Base-by-base conservation (phyloP, 2,329 filamentous ascomycete genomes). In the Geosmithia flava region DNA sequence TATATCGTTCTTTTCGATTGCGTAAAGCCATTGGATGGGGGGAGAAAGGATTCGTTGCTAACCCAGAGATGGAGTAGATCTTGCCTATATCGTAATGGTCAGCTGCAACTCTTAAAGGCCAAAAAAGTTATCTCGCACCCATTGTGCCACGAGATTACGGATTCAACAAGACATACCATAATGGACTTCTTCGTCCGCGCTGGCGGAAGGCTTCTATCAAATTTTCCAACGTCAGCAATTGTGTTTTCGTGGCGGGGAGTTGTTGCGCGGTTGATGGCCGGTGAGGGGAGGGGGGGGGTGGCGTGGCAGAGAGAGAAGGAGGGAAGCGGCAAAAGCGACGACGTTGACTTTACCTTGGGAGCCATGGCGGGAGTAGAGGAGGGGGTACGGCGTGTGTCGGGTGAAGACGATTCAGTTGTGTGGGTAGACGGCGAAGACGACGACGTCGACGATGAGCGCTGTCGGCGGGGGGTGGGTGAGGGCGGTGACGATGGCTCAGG, bases 11-110 rank as follows among this genome's bases (percentile, higher is more conserved):
- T 27, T 27, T 16, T 37, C 33, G 33, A 13, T 37, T 37, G 6
- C 11, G 11, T 3, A 13, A 37, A 3, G 49, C 37, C 33, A 43
- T 45, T 45, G 48, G 43, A 27, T 27, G 23, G 23, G 23, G 23
- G 23, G 23, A 27, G 23, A 8, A 8, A 8, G 3, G 27, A 29
- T 42, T 45, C 17, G 47, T 45, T 42, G 23, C 74, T 65, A 57
- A 79, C 75, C 81, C 82, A 54, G 75, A 78, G 56, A 79, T 67
- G 62, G 75, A 79, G 67, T 71, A 79, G 66, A 79, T 76, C 69
- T 76, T 78, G 72, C 75, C 75, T 78, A 54, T 15, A 20, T 20
- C 20, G 16, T n/a, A 15, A 2, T 6, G 19, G 42, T 44, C 42
- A 44, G 42, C 20, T 20, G 2, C 19, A 3, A 11, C 10, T 19